phyloP scores from a whole-genome alignment of 1,139 yeast genomes.

The Lodderomyces theae region DNA sequence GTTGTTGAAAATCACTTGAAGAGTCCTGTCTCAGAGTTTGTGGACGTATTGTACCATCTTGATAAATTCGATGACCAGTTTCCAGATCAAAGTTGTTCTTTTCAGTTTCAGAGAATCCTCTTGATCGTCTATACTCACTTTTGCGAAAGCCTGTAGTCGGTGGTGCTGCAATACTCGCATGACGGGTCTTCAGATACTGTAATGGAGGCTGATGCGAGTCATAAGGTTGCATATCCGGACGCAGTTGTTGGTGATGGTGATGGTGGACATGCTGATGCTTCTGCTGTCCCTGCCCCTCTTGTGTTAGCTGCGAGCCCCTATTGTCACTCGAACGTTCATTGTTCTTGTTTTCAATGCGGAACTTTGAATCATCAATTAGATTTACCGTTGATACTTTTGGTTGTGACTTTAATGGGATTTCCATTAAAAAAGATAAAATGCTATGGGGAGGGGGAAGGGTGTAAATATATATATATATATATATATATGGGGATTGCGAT shows the following conservation, averaged over 20 bases:
- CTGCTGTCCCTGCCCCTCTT: conserved; percentile 2
- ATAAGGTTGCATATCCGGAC: conserved; percentile 3
- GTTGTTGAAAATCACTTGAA: conserved; percentile 1
- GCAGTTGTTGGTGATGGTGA: conserved; percentile 3
- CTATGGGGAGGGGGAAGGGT: too few relatives aligned
- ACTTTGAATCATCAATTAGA: conserved; percentile 29
- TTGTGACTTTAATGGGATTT: conserved; percentile 42
- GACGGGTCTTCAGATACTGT: neutral
- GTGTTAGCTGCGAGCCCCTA: conserved; percentile 2
- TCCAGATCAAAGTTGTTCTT: conserved; percentile 50
- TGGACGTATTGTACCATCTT: conserved; percentile 49
- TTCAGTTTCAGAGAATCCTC: conserved; percentile 58
- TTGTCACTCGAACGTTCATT: conserved; percentile 4
- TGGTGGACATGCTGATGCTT: neutral
- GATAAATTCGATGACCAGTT: conserved; percentile 49
- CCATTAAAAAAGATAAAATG: conserved; percentile 29
- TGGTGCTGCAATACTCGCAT: neutral
- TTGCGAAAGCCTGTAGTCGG: neutral
- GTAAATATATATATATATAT: too few relatives aligned
- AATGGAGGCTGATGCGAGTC: neutral
- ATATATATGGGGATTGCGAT: too few relatives aligned
- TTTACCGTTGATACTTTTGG: conserved; percentile 43
- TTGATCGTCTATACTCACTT: conserved; percentile 22
- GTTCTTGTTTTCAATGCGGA: conserved; percentile 12
- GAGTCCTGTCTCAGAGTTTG: conserved; percentile 13